Evolutionary conservation across 2,329 filamentous ascomycete genomes (phyloP).

Genomic region (Cytospora schulzeri): DNA sequence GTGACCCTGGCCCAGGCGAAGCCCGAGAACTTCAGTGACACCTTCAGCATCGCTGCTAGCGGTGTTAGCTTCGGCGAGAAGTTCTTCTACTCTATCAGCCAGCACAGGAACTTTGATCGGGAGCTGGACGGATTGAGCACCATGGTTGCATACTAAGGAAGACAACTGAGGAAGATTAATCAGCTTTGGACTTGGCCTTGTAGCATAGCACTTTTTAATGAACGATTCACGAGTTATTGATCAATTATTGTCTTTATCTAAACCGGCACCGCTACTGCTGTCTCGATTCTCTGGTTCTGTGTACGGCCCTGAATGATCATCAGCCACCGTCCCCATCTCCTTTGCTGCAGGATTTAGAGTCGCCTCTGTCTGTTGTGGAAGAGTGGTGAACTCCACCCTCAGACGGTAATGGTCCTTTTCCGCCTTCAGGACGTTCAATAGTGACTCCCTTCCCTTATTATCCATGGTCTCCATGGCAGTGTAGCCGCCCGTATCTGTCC

Average conservation of each 20-base stretch:
- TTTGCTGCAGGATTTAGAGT: too few species aligned
- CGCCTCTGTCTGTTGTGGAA: too few species aligned
- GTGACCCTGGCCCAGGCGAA: constrained; percentile 63
- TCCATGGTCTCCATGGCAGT: too few species aligned
- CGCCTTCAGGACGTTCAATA: not conserved
- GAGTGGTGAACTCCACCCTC: too few species aligned
- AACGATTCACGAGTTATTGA: constrained; percentile 5
- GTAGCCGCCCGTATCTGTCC: too few species aligned
- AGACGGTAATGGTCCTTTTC: too few species aligned
- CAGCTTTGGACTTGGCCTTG: not conserved
- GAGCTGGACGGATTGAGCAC: constrained; percentile 70
- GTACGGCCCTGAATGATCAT: too few species aligned
- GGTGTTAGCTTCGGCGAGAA: constrained; percentile 70
- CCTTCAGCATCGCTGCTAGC: constrained; percentile 65
- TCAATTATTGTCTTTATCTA: not conserved
- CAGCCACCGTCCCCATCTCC: too few species aligned
- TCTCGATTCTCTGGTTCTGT: too few species aligned
- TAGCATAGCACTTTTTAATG: constrained; percentile 5
- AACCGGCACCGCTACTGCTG: too few species aligned
- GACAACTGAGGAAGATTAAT: not conserved
- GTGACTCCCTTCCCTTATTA: not conserved
- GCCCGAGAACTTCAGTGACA: constrained; percentile 62
- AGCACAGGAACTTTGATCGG: constrained; percentile 73
- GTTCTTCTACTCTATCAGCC: constrained; percentile 69
- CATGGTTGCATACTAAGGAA: constrained; percentile 67